phyloP scores from a whole-genome alignment of 305 asterid species.

The Withania somnifera region DNA sequence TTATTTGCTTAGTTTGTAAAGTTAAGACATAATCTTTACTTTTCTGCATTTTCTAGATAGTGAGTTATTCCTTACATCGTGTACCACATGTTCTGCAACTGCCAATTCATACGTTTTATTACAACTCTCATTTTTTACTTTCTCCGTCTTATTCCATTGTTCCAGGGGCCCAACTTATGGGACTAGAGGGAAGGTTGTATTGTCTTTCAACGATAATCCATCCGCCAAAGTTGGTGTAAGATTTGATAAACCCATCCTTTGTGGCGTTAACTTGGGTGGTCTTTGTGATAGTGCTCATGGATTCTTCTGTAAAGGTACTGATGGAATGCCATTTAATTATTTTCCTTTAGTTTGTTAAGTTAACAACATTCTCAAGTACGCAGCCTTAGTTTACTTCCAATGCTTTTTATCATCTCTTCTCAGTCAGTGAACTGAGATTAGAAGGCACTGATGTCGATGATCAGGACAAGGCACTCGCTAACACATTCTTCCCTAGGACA shows the following conservation, averaged over 20 bases:
- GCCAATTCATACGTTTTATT: not conserved
- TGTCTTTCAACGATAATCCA: constrained; percentile 61
- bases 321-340: not conserved
- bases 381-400: not conserved
- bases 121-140: not conserved
- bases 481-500: no score
- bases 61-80: not conserved
- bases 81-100: constrained; percentile 9
- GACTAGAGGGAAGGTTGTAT: constrained; percentile 57
- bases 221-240: constrained; percentile 61
- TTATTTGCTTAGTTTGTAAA: not conserved
- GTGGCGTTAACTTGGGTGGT: constrained; percentile 76
- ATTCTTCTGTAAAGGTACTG: constrained; percentile 65
- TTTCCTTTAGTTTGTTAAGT: not conserved
- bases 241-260: constrained; percentile 56
- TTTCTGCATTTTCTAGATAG: not conserved
- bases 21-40: not conserved
- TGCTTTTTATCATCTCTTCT: not conserved
- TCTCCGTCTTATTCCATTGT: constrained; percentile 22
- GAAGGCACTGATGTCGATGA: constrained; percentile 50
- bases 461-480: constrained; percentile 46
- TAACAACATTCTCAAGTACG: not conserved
- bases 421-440: constrained; percentile 52
- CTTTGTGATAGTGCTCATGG: constrained; percentile 60
- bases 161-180: constrained; percentile 64